Percentiles rank a stretch among this genome's conserved stretches.
Conservation (phyloP, 768 basidiomycete species). For the Coprinellus micaceus region DNA sequence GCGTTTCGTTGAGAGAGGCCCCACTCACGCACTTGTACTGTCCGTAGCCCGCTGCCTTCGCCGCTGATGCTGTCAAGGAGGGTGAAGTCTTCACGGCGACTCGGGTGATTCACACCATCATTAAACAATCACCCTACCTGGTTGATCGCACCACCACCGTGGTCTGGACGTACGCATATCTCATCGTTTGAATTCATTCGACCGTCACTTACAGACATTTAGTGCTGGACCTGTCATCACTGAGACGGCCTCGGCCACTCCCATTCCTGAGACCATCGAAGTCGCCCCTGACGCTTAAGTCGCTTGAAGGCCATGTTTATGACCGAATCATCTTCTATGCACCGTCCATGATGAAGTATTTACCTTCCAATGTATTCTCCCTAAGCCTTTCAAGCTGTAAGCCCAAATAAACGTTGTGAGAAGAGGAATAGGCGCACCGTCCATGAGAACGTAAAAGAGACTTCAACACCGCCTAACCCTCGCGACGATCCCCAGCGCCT, state of each 20-base stretch:
- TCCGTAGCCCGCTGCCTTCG: not conserved
- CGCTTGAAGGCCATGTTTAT: too few species aligned
- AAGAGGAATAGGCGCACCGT: too few species aligned
- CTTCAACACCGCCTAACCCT: too few species aligned
- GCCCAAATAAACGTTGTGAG: too few species aligned
- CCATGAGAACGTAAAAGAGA: too few species aligned
- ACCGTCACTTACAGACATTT: not conserved
- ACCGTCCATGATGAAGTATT: too few species aligned
- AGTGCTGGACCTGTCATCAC: not conserved
- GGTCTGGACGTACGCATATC: not conserved
- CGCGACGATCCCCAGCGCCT: too few species aligned
- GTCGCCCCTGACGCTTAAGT: not conserved
- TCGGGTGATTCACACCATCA: not conserved
- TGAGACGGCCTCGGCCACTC: not conserved
- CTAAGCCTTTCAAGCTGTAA: too few species aligned
- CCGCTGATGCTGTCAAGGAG: not conserved
- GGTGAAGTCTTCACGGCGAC: not conserved
- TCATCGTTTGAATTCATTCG: not conserved
- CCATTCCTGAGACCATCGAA: not conserved
- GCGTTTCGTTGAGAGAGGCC: not conserved
- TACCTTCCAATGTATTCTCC: too few species aligned
- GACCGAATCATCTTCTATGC: too few species aligned
- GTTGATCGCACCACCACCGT: not conserved
- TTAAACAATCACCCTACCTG: not conserved
- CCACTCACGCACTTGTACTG: not conserved